phyloP scores from a whole-genome alignment of 495 filamentous ascomycete species.

The Trypethelium eluteriae region DNA sequence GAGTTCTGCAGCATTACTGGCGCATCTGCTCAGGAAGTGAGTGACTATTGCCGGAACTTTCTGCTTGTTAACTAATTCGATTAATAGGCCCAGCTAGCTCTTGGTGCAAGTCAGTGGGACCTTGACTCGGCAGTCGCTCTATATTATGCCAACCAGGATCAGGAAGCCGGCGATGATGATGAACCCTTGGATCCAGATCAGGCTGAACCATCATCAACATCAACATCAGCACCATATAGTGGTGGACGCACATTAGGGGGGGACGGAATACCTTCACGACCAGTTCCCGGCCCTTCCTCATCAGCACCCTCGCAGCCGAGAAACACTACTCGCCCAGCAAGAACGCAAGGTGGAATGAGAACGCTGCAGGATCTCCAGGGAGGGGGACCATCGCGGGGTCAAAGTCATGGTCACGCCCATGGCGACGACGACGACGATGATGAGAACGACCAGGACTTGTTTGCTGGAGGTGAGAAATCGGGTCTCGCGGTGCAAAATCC shows the following conservation, averaged over 20 bases:
- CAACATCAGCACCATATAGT: conserved; percentile 15
- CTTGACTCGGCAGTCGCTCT: conserved; percentile 57
- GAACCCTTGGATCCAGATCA: conserved; percentile 18
- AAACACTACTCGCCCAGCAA: conserved; percentile 29
- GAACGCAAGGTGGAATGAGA: conserved; percentile 42
- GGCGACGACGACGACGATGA: conserved; percentile 56
- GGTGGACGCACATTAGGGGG: conserved; percentile 38
- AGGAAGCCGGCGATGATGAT: conserved; percentile 32
- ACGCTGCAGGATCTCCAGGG: conserved; percentile 51
- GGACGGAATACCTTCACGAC: conserved; percentile 22
- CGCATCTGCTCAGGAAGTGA: conserved; percentile 55
- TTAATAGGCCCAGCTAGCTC: conserved; percentile 61
- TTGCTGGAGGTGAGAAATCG: conserved; percentile 93
- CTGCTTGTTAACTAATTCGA: conserved; percentile 13
- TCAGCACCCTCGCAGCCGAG: conserved; percentile 5
- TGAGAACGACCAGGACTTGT: conserved; percentile 68
- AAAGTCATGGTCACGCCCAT: conserved; percentile 52
- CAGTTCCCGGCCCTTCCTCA: conserved; percentile 18
- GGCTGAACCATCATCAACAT: background rate
- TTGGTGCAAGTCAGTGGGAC: conserved; percentile 62
- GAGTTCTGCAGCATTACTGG: conserved; percentile 70
- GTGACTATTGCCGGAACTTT: conserved; percentile 20
- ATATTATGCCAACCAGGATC: conserved; percentile 64
- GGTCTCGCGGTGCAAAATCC: conserved; percentile 93
- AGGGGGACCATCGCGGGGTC: conserved; percentile 30